A percentile compares a stretch with the other conserved stretches of the same genome.
phyloP scores from a whole-genome alignment of 768 basidiomycete genomes.

The Kwoniella botswanensis region DNA sequence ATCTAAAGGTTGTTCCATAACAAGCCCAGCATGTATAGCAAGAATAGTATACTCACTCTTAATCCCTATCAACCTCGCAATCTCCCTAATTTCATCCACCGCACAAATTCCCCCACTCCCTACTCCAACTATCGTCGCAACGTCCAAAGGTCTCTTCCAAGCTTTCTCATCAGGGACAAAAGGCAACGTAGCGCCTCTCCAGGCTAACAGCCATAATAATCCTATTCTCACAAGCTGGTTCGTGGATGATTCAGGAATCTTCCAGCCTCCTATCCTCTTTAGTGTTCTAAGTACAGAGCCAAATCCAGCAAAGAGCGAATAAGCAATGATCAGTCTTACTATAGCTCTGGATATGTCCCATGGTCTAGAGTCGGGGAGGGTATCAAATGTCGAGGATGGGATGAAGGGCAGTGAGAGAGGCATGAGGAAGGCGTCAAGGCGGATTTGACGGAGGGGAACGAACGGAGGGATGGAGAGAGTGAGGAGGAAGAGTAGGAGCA shows the following conservation, averaged over 20 bases:
- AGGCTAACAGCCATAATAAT: background rate
- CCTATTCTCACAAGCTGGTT: background rate
- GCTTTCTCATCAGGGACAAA: slow-evolving; percentile 2
- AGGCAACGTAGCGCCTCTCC: slow-evolving; percentile 1
- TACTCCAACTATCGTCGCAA: slow-evolving; percentile 1
- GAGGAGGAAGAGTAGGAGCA: slow-evolving; percentile 7
- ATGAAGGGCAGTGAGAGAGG: slow-evolving; percentile 4
- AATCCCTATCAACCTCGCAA: background rate
- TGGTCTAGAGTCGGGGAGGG: slow-evolving; percentile 2
- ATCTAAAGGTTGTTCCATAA: no score
- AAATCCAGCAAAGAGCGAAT: slow-evolving; percentile 3
- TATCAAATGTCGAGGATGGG: slow-evolving; percentile 1
- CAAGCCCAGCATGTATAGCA: background rate
- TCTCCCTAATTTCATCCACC: background rate
- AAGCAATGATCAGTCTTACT: slow-evolving; percentile 5
- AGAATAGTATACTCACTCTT: background rate
- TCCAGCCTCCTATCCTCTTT: slow-evolving; percentile 6
- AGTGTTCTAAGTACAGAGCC: background rate
- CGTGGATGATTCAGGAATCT: background rate
- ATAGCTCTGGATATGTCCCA: slow-evolving; percentile 5
- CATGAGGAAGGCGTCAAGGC: slow-evolving; percentile 4
- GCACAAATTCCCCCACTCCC: slow-evolving; percentile 5
- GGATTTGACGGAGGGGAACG: background rate
- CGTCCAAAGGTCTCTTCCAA: slow-evolving; percentile 8
- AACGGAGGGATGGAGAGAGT: background rate